Conservation (phyloP, 768 basidiomycete genomes). For the Strobilomyces dryophilus region DNA sequence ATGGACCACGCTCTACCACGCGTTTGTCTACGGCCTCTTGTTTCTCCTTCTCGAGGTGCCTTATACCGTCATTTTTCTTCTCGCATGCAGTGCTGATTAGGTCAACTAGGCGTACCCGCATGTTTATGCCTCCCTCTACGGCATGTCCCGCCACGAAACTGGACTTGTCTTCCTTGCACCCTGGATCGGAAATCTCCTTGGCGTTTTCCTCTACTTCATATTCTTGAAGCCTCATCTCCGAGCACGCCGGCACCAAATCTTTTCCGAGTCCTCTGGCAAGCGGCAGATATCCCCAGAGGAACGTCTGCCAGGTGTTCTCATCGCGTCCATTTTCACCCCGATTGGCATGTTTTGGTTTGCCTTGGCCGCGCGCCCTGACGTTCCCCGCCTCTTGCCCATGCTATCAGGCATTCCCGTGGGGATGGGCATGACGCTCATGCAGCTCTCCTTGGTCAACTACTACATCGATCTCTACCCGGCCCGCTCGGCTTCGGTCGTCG, state of each 20-base stretch:
- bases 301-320: slow-evolving; percentile 24
- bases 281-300: slow-evolving; percentile 23
- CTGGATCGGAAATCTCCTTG: slow-evolving; percentile 24
- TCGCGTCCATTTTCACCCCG: slow-evolving; percentile 25
- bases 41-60: slow-evolving; percentile 28
- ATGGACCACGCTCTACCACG: slow-evolving; percentile 27
- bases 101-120: slow-evolving; percentile 19
- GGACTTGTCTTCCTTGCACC: slow-evolving; percentile 24
- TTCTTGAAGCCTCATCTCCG: slow-evolving; percentile 21
- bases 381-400: slow-evolving; percentile 8
- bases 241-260: slow-evolving; percentile 14
- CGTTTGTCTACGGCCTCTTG: slow-evolving; percentile 26
- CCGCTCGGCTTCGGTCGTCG: slow-evolving; percentile 28
- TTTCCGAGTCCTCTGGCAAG: slow-evolving; percentile 18
- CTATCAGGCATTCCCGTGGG: slow-evolving; percentile 26
- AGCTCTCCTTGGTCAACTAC: slow-evolving; percentile 26
- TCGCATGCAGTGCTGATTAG: background rate
- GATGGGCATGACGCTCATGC: slow-evolving; percentile 28
- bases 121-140: slow-evolving; percentile 18
- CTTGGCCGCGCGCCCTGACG: slow-evolving; percentile 13
- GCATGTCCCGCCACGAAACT: slow-evolving; percentile 23
- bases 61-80: background rate
- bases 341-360: slow-evolving; percentile 29
- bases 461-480: slow-evolving; percentile 30
- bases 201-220: slow-evolving; percentile 24